A percentile compares a stretch with the other conserved stretches of the same genome.
phyloP scores from a whole-genome alignment of 106 monocot genomes.

The Apostasia shenzhenica region DNA sequence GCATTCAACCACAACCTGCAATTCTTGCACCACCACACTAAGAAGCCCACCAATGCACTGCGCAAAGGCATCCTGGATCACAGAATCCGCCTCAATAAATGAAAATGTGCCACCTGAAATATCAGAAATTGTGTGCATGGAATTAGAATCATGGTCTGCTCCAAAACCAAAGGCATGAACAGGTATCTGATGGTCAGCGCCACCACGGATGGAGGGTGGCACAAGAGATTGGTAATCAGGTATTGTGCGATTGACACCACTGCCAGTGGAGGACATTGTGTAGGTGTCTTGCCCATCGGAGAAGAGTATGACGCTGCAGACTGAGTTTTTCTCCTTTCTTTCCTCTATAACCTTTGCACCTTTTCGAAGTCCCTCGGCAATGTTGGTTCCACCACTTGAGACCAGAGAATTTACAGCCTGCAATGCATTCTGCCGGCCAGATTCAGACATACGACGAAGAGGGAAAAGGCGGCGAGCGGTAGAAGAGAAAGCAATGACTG shows the following conservation, averaged over 20 bases:
- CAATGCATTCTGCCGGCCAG: slow-evolving; percentile 63
- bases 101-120: slow-evolving; percentile 88
- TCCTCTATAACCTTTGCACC: slow-evolving; percentile 77
- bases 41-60: slow-evolving; percentile 99
- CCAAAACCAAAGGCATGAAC: slow-evolving; percentile 92
- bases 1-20: slow-evolving; percentile 45
- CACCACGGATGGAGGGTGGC: slow-evolving; percentile 31
- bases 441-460: slow-evolving; percentile 65
- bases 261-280: slow-evolving; percentile 16
- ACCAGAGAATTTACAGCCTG: slow-evolving; percentile 67
- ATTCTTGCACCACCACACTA: slow-evolving; percentile 71
- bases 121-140: slow-evolving; percentile 79
- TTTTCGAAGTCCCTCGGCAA: slow-evolving; percentile 71
- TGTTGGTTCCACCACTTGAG: slow-evolving; percentile 76
- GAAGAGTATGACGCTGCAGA: slow-evolving; percentile 79
- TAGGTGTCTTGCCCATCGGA: slow-evolving; percentile 98
- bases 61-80: slow-evolving; percentile 88
- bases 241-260: neutral
- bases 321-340: slow-evolving; percentile 56
- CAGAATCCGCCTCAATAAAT: slow-evolving; percentile 75
- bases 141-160: slow-evolving; percentile 63
- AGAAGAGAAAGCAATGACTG: slow-evolving; percentile 82
- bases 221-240: slow-evolving; percentile 45
- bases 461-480: slow-evolving; percentile 66
- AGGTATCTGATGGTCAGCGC: slow-evolving; percentile 31